phyloP scores from a whole-genome alignment of 2,329 filamentous ascomycete genomes.

The Ophiocordyceps sinensis region DNA sequence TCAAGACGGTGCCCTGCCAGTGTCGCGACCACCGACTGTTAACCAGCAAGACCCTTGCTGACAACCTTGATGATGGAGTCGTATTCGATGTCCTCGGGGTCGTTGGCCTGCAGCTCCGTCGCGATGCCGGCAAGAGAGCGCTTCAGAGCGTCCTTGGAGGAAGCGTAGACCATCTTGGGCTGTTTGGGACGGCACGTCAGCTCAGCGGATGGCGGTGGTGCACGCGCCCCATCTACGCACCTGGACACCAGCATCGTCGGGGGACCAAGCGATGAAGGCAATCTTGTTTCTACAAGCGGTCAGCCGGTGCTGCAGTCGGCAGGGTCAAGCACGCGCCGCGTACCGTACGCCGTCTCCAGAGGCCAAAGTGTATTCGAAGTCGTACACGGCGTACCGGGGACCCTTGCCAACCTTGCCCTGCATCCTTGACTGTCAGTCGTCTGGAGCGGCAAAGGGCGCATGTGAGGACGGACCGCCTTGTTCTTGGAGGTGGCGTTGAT shows the following conservation, averaged over 20 bases:
- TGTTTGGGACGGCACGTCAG: conserved; percentile 16
- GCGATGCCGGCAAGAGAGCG: conserved; percentile 62
- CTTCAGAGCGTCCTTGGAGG: conserved; percentile 78
- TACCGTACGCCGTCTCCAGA: conserved; percentile 61
- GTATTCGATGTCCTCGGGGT: conserved; percentile 68
- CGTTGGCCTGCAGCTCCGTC: conserved; percentile 71
- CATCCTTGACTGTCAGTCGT: not conserved
- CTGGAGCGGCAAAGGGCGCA: not conserved
- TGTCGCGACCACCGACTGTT: conserved; percentile 10
- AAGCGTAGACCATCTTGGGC: conserved; percentile 84
- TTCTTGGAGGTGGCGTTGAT: conserved; percentile 58
- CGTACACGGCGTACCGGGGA: conserved; percentile 73
- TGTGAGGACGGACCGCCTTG: conserved; percentile 39
- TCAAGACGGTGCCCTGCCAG: conserved; percentile 5
- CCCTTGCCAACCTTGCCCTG: conserved; percentile 49
- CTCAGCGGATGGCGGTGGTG: not conserved
- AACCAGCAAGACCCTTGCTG: conserved; percentile 45
- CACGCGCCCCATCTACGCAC: conserved; percentile 22
- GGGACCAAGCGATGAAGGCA: conserved; percentile 66
- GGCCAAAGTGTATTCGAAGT: conserved; percentile 63
- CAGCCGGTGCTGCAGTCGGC: conserved; percentile 5
- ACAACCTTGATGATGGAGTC: conserved; percentile 53
- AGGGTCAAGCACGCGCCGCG: conserved; percentile 3
- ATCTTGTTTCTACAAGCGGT: conserved; percentile 51
- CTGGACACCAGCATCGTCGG: conserved; percentile 66